Base-by-base conservation (phyloP, 2,329 filamentous ascomycete species). In the Orbilia ellipsospora region DNA sequence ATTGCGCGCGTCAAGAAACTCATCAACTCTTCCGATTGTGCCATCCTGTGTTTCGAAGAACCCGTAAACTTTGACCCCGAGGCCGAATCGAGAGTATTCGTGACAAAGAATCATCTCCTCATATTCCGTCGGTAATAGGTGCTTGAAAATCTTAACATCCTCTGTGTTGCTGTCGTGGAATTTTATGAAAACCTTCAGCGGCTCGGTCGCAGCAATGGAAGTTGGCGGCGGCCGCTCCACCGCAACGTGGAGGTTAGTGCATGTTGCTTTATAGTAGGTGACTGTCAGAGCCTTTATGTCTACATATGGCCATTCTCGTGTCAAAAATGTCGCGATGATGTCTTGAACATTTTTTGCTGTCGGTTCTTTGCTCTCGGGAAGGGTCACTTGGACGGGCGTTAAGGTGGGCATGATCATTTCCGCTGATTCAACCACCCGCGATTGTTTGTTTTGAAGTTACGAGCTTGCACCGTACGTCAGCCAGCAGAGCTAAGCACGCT, bases 31-130 rank as follows among this genome's bases (percentile, higher is more conserved):
- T 31, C 78, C 78, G 2, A 76, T 59, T 6, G 63, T 69, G 16
- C 78, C 78, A 63, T 79, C 77, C 20, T 76, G 45, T 48, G 78
- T 78, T 51, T 76, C 51, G 48, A 79, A 79, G 48, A 78, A 74
- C 2, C 78, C 78, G 59, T 77, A 79, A 10, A 78, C 51, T 48
- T 79, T 68, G 36, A 75, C 75, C 10, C 78, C 77, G 7, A 70
- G 72, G 18, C 77, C 75, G 12, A 61, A 64, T 70, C 26, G 74
- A 40, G 74, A 75, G 31, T 78, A 79, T 10, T 79, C 75, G 20
- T 77, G 61, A 52, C 72, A 78, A 7, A 79, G n/a, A 13, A 56
- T 55, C 56, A 78, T 77, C 60, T 79, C 77, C 40, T 79, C 78
- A 1, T 76, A 64, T 31, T 77, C 79, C 8, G 28, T 74, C 7